phyloP scores from a whole-genome alignment of 768 basidiomycete species.

The Mycena latifolia region DNA sequence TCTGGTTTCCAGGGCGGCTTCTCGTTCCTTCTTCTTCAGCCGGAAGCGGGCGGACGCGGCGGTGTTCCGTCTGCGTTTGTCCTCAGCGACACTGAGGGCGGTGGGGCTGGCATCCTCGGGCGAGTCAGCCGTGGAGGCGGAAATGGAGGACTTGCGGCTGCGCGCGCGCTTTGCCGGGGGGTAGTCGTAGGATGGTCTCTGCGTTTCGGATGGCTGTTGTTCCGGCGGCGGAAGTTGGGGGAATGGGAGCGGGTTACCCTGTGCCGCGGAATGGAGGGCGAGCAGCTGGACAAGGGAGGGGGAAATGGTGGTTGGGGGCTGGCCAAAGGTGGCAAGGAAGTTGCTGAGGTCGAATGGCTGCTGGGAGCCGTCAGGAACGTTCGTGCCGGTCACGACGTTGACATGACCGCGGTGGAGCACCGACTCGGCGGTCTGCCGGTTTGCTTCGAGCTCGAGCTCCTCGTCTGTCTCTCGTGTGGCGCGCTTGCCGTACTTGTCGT shows the following conservation, averaged over 20 bases:
- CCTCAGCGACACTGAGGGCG: conserved; percentile 72
- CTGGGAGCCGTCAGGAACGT: conserved; percentile 48
- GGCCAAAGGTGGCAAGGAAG: conserved; percentile 51
- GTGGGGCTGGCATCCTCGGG: conserved; percentile 44
- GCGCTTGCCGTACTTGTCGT: conserved; percentile 50
- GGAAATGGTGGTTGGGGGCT: conserved; percentile 44
- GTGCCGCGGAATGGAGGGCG: conserved; percentile 64
- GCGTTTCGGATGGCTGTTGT: conserved; percentile 34
- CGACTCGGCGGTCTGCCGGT: conserved; percentile 48
- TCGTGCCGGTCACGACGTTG: conserved; percentile 67
- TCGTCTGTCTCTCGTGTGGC: conserved; percentile 56
- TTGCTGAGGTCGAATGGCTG: conserved; percentile 53
- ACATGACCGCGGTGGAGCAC: conserved; percentile 68
- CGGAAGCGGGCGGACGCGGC: conserved; percentile 95
- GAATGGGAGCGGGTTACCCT: conserved; percentile 41
- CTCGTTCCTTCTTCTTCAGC: conserved; percentile 96
- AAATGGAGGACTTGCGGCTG: conserved; percentile 62
- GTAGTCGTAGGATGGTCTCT: conserved; percentile 43
- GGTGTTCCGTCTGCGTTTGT: conserved; percentile 94
- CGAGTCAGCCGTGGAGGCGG: conserved; percentile 48
- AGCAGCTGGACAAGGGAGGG: conserved; percentile 81
- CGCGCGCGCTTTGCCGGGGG: conserved; percentile 67
- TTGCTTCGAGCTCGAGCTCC: conserved; percentile 59
- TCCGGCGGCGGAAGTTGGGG: conserved; percentile 35
- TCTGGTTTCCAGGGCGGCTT: conserved; percentile 87